These are phyloP conservation scores for Nepenthes mirabilis DNA, from an alignment of 148 eudicot genomes.

Conservation along the genomic window DNA sequence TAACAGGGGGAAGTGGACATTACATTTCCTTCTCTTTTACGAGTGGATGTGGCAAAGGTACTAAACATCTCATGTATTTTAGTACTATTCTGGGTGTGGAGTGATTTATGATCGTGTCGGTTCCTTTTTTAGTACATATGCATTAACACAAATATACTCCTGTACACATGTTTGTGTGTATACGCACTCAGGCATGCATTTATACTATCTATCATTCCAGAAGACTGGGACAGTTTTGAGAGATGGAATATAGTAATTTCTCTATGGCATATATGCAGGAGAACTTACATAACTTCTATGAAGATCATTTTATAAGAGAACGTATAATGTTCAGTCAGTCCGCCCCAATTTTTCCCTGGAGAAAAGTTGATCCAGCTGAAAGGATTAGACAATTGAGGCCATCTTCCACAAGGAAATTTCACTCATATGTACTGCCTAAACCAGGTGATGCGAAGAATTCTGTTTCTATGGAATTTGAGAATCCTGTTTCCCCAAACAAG, in stretches of 20 bases:
- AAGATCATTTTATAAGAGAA: slow-evolving; percentile 25
- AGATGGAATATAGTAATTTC: neutral
- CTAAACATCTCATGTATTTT: neutral
- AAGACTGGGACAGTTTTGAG: neutral
- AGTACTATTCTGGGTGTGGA: neutral
- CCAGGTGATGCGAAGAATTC: slow-evolving; percentile 47
- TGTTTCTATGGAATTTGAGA: slow-evolving; percentile 19
- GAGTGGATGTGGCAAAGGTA: slow-evolving; percentile 34
- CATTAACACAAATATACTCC: neutral
- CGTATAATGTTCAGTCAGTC: slow-evolving; percentile 53
- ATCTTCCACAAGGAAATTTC: slow-evolving; percentile 38
- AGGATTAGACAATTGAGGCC: slow-evolving; percentile 43
- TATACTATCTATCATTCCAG: neutral
- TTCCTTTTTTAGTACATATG: neutral
- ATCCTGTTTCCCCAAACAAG: slow-evolving; percentile 24
- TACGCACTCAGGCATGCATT: neutral
- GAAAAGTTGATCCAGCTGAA: slow-evolving; percentile 47
- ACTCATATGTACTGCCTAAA: slow-evolving; percentile 68
- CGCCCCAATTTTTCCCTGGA: slow-evolving; percentile 63
- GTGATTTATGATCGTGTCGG: neutral
- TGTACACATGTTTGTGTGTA: neutral
- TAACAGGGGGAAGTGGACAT: slow-evolving; percentile 38
- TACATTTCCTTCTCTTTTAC: slow-evolving; percentile 23
- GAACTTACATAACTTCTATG: slow-evolving; percentile 15
- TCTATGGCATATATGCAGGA: slow-evolving; percentile 21